Conservation (phyloP, 2,329 filamentous ascomycete species). For the Alternaria triticimaculans region DNA sequence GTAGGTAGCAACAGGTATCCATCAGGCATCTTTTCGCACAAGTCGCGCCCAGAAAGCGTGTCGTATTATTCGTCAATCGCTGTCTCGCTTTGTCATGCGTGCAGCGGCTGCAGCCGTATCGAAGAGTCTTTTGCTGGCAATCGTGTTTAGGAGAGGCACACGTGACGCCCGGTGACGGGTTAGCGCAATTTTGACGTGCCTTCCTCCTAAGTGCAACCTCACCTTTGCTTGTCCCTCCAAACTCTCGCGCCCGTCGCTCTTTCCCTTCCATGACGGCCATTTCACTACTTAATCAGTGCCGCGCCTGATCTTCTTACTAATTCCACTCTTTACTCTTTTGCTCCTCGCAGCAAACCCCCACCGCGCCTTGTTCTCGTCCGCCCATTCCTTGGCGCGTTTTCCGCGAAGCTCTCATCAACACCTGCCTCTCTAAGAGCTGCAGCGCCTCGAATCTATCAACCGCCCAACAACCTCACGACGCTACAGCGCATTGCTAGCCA, state of each 20-base stretch:
- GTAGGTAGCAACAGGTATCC: constrained; percentile 36
- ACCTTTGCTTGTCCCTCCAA: constrained; percentile 22
- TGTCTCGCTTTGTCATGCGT: constrained; percentile 17
- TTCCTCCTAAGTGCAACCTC: constrained; percentile 23
- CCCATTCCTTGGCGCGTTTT: constrained; percentile 44
- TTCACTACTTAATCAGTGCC: constrained; percentile 41
- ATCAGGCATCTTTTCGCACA: constrained; percentile 23
- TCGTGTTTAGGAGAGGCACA: constrained; percentile 9
- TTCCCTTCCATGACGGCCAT: constrained; percentile 38
- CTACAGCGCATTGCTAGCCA: constrained; percentile 28
- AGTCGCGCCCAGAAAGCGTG: constrained; percentile 3
- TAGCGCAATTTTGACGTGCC: constrained; percentile 18
- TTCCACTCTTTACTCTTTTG: constrained; percentile 25
- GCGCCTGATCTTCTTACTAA: constrained; percentile 26
- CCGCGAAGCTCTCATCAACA: constrained; percentile 31
- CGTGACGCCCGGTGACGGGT: constrained; percentile 23
- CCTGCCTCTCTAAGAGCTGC: constrained; percentile 25
- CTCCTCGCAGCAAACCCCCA: constrained; percentile 22
- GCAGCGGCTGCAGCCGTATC: not conserved
- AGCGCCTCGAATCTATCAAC: constrained; percentile 23
- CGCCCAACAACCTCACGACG: constrained; percentile 24
- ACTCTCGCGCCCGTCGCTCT: constrained; percentile 27
- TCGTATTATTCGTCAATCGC: constrained; percentile 21
- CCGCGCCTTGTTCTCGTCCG: constrained; percentile 25
- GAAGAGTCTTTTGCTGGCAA: constrained; percentile 5